Evolutionary conservation across 2,329 filamentous ascomycete genomes (phyloP).

Genomic region (Trichophyton benhamiae): DNA sequence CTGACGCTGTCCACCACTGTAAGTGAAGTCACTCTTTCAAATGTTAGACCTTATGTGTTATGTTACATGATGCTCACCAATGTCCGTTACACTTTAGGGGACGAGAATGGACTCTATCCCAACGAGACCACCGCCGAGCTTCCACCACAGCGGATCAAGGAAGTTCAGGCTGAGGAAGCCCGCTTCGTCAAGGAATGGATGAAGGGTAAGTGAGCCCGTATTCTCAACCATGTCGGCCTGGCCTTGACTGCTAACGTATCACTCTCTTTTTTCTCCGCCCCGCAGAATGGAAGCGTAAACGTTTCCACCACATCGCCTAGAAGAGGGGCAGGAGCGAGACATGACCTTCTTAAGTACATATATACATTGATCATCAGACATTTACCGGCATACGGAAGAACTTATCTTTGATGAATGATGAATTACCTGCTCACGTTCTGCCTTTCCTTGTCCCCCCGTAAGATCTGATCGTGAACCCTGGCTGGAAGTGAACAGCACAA

Average conservation of each 20-base stretch:
- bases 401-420: neutral
- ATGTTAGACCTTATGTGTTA: no score
- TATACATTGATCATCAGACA: neutral
- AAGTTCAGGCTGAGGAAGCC: constrained; percentile 35
- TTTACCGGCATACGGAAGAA: neutral
- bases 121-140: constrained; percentile 40
- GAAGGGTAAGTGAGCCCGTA: constrained; percentile 18
- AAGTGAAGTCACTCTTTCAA: constrained; percentile 55
- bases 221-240: neutral
- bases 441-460: neutral
- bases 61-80: constrained; percentile 19
- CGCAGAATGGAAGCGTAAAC: neutral
- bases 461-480: neutral
- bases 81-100: constrained; percentile 21
- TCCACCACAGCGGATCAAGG: constrained; percentile 36
- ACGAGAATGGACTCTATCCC: constrained; percentile 39
- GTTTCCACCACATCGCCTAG: neutral
- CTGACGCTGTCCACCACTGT: constrained; percentile 69
- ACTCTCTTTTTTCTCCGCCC: neutral
- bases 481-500: neutral
- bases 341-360: neutral
- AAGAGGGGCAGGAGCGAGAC: neutral
- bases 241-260: neutral
- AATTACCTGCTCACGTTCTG: neutral
- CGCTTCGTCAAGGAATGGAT: constrained; percentile 42